Evolutionary conservation across 352 stramenopile genomes (phyloP), one percentile per base, ranked within the genome.

Genomic region (Phytophthora aleatoria): DNA sequence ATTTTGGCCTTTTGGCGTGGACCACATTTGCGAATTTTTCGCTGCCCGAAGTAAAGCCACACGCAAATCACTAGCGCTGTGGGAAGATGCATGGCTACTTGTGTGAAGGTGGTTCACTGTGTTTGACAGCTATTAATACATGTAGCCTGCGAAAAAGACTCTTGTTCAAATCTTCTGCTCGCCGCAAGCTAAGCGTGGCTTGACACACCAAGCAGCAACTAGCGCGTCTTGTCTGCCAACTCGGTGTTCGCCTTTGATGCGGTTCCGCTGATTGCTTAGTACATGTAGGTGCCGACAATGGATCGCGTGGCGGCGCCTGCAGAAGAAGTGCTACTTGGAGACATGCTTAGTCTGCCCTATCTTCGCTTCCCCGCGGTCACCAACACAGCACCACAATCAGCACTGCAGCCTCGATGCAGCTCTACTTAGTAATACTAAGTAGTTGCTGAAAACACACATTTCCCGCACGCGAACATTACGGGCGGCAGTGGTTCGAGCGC

Each of bases 171-270:
- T 63, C 50, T 36, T 50, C 12, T 27, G 13, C 26, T 65, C 38
- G 51, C 6, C 12, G 12, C 15, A 26, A 35, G 24, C 36, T 47
- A 36, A 61, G 30, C 31, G 31, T 42, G 5, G 20, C 43, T 51
- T 50, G 53, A 50, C 41, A 53, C 15, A 38, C 5, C 15, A 38
- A 27, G 47, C 30, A 27, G 28, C 26, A 43, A 7, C 13, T 11
- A 50, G 11, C 53, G 24, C 42, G 64, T 16, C 67, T 74, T 74
- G 67, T 71, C 51, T 74, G 67, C 55, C 13, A 50, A 61, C 38
- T 67, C 50, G 39, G 61, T 71, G 56, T 57, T 67, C 43, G 47
- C 27, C 11, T 20, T 31, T 31, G 15, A 26, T 26, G 10, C n/a
- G 38, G 15, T 45, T 51, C 39, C 27, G 30, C 27, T 57, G 48